phyloP scores from a whole-genome alignment of 768 basidiomycete genomes.

The Kockovaella imperatae region DNA sequence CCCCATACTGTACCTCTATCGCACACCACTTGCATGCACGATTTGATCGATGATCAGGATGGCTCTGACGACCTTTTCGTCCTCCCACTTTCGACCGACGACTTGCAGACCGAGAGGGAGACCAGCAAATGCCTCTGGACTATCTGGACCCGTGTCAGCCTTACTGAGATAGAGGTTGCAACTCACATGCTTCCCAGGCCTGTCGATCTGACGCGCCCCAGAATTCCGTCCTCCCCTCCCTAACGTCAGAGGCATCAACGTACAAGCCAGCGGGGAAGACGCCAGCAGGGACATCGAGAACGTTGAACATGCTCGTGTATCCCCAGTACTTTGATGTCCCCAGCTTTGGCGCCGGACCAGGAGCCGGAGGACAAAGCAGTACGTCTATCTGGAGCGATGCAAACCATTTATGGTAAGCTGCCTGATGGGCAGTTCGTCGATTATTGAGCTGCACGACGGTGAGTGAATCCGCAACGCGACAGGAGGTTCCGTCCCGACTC shows the following conservation, averaged over 20 bases:
- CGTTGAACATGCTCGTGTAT: conserved; percentile 35
- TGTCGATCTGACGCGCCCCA: conserved; percentile 8
- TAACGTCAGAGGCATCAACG: conserved; percentile 10
- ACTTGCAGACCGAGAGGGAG: conserved; percentile 23
- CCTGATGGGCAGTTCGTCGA: conserved; percentile 14
- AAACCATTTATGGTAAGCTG: conserved; percentile 9
- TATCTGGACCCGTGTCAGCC: conserved; percentile 5
- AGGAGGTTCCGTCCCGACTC: conserved; percentile 6
- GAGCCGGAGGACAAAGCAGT: conserved; percentile 19
- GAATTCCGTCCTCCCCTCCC: conserved; percentile 7
- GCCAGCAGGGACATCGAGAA: conserved; percentile 30
- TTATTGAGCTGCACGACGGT: conserved; percentile 9
- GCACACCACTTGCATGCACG: too few relatives aligned
- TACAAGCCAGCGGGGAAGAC: conserved; percentile 27
- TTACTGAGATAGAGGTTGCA: background rate
- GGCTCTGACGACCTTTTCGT: conserved; percentile 16
- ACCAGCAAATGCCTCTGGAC: conserved; percentile 2
- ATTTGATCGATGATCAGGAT: too few relatives aligned
- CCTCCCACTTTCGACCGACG: conserved; percentile 15
- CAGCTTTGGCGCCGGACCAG: conserved; percentile 18
- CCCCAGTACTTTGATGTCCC: conserved; percentile 29
- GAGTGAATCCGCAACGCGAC: background rate
- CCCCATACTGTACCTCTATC: too few relatives aligned
- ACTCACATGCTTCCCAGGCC: conserved; percentile 9
- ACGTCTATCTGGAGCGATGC: conserved; percentile 14